Evolutionary conservation across 106 monocot species (phyloP).

Genomic region (Narthecium ossifragum): DNA sequence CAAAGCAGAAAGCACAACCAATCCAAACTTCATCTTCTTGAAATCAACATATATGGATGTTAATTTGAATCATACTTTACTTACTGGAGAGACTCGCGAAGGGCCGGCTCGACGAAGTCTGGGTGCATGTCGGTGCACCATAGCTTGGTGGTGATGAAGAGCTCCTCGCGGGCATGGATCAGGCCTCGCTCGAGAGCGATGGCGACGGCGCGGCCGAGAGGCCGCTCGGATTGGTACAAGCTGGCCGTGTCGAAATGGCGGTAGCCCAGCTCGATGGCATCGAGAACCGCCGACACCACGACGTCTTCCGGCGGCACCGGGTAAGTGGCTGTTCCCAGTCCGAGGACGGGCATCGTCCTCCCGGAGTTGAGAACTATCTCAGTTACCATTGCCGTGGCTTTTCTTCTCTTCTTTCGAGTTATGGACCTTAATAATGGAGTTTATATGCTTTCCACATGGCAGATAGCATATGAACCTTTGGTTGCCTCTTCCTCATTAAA

Average conservation of each 20-base stretch:
- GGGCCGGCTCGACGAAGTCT: slow-evolving; percentile 4
- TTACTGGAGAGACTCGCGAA: slow-evolving; percentile 6
- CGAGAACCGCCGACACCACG: not conserved
- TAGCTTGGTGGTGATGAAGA: slow-evolving; percentile 28
- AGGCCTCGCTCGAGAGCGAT: slow-evolving; percentile 6
- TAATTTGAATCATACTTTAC: not conserved
- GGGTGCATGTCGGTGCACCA: slow-evolving; percentile 2
- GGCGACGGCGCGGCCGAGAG: slow-evolving; percentile 15
- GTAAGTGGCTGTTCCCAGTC: slow-evolving; percentile 11
- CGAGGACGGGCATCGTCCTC: slow-evolving; percentile 3
- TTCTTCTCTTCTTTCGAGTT: too few species aligned
- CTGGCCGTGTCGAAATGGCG: slow-evolving; percentile 23
- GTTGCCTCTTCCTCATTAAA: too few species aligned
- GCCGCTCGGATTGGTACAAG: slow-evolving; percentile 2
- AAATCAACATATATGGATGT: not conserved
- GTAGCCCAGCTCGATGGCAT: slow-evolving; percentile 17
- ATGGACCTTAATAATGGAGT: too few species aligned
- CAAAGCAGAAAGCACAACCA: not conserved
- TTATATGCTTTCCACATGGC: too few species aligned
- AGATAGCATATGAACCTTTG: too few species aligned
- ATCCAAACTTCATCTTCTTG: not conserved
- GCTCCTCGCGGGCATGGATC: slow-evolving; percentile 3
- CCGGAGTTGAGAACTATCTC: slow-evolving; percentile 1
- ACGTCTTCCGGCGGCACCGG: not conserved
- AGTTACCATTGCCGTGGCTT: not conserved